Conservation (phyloP, 2,329 filamentous ascomycete species). For the Trichoderma sp. region DNA sequence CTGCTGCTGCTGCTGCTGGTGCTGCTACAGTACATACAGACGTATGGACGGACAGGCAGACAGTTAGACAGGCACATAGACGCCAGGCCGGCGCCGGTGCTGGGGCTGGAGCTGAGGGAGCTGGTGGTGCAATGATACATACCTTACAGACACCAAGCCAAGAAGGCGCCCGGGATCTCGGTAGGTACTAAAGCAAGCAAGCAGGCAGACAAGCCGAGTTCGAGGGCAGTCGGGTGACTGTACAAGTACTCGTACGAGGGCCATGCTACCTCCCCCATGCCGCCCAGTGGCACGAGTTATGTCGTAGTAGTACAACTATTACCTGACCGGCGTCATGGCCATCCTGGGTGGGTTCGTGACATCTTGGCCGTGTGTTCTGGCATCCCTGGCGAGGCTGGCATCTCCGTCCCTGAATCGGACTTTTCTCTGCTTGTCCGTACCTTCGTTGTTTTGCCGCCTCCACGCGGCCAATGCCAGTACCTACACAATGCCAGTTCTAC, state of each 20-base stretch:
- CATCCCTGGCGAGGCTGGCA: not conserved
- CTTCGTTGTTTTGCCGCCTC: not conserved
- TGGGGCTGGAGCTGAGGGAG: no score
- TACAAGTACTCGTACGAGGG: no score
- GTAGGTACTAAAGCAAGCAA: constrained; percentile 3
- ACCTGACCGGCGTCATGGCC: no score
- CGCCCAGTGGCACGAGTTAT: no score
- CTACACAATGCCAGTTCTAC: no score
- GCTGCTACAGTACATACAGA: no score
- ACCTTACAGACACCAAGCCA: not conserved
- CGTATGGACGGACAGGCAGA: no score
- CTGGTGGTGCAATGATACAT: not conserved
- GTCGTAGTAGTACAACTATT: no score
- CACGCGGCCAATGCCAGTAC: not conserved
- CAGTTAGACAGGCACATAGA: not conserved
- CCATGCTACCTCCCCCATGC: no score
- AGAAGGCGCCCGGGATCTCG: constrained; percentile 11
- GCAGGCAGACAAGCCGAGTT: not conserved
- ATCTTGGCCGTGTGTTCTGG: not conserved
- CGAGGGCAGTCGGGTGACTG: not conserved
- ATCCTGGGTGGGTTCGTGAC: not conserved
- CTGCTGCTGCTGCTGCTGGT: no score
- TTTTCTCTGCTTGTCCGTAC: not conserved
- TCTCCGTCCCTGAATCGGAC: not conserved
- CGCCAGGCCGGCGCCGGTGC: no score